Base-by-base conservation (phyloP, 2,329 filamentous ascomycete genomes). In the Exserohilum turcica region DNA sequence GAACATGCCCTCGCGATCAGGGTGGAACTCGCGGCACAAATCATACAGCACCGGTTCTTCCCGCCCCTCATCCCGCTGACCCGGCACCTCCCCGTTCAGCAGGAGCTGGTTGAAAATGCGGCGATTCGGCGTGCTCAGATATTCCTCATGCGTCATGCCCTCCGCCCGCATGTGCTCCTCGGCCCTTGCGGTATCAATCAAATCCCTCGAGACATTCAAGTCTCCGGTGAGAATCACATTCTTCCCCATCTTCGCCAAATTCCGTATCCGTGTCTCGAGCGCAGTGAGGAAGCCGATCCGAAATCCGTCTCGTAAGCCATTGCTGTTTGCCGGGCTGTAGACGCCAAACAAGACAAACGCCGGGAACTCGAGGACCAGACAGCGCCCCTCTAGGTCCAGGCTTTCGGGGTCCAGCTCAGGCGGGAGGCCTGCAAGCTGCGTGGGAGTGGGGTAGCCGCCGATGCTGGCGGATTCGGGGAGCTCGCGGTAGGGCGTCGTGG, bases 331-430 rank as follows among this genome's bases (percentile, higher is more conserved):
- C 9, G 94, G 94, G 64, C 90, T 91, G 76, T 99, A 97, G 2
- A 95, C 88, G 3, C 93, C 94, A 44, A 99, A 84, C 13, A 99
- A 82, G 4, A 99, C 91, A 71, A 99, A 97, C 3, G 91, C 92
- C 0, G 92, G 91, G 63, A 99, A 97, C 70, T 97, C 94, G 3
- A 99, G 81, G 37, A 96, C 82, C 6, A 97, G 86, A 64, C 92
- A 96, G 42, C 94, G 88, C 0, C 94, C 94, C 78, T 99, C 94
- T 0, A 90, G 90, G 71, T 99, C 94, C 6, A 97, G 83, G 0
- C 82, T 82, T 2, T 82, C 79, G 36, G 90, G 86, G 66, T 96
- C 91, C 16, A 82, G 75, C 12, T 57, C 50, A 0, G 73, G 72
- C n/a, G 52, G 52, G 7, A 82, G 76, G 9, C 81, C 79, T 0